Percentiles rank a stretch among this genome's conserved stretches.
Conservation (phyloP, 371 early-diverging fungal species). For the Lichtheimia ornata region DNA sequence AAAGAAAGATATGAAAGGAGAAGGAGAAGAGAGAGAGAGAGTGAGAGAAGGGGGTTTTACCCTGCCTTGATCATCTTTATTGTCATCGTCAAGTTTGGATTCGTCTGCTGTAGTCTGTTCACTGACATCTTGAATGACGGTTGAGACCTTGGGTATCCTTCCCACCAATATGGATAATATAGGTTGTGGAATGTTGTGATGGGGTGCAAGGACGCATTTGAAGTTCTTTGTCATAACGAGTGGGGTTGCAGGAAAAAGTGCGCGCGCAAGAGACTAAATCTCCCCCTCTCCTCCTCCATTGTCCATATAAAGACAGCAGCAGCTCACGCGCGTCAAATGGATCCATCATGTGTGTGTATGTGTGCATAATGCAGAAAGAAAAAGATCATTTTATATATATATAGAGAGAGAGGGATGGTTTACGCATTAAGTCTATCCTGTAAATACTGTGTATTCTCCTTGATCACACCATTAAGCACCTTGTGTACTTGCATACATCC, state of each 20-base stretch:
- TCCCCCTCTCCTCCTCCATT: no score
- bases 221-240: slow-evolving; percentile 14
- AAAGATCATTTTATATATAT: neutral
- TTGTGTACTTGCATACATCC: slow-evolving; percentile 84
- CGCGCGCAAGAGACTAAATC: neutral
- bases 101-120: slow-evolving; percentile 27
- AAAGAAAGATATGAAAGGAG: neutral
- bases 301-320: neutral
- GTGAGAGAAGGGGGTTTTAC: neutral
- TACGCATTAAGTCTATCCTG: slow-evolving; percentile 44
- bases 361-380: no score
- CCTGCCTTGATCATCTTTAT: slow-evolving; percentile 18
- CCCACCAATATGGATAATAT: slow-evolving; percentile 47
- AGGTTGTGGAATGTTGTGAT: slow-evolving; percentile 45
- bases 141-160: slow-evolving; percentile 43
- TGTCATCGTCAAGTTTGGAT: slow-evolving; percentile 12
- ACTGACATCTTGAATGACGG: slow-evolving; percentile 39
- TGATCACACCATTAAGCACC: slow-evolving; percentile 76
- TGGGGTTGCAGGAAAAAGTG: neutral
- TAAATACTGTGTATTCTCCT: slow-evolving; percentile 57
- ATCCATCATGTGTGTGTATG: neutral
- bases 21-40: no score
- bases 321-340: no score
- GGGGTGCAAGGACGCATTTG: slow-evolving; percentile 41
- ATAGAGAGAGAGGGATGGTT: neutral